phyloP scores from a whole-genome alignment of 345 rosid genomes.

The Camelina sativa region DNA sequence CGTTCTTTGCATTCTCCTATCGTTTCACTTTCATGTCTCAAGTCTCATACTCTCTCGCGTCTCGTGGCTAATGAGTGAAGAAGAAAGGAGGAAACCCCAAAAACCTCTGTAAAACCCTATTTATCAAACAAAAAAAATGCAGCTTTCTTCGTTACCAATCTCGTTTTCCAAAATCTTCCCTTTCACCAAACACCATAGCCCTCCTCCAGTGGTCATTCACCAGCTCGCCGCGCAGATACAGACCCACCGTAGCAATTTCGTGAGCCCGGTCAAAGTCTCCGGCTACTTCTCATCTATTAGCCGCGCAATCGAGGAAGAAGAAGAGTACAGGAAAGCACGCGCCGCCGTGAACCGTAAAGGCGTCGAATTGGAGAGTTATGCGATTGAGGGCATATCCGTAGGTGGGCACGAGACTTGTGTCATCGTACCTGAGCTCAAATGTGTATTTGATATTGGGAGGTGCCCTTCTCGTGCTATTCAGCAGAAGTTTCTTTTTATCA shows the following conservation, averaged over 20 bases:
- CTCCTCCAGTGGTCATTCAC: conserved; percentile 33
- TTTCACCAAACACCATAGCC: conserved; percentile 14
- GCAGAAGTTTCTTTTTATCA: conserved; percentile 88
- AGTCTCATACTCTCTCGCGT: not conserved
- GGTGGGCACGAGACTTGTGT: conserved; percentile 93
- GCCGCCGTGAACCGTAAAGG: conserved; percentile 76
- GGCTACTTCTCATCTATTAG: conserved; percentile 68
- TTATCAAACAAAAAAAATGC: conserved; percentile 36
- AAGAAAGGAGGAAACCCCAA: not conserved
- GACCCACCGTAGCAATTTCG: conserved; percentile 29
- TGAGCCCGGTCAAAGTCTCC: conserved; percentile 49
- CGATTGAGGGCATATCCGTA: conserved; percentile 78
- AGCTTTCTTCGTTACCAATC: conserved; percentile 31
- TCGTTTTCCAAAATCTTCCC: conserved; percentile 32
- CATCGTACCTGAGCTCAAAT: conserved; percentile 87
- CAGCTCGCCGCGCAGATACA: conserved; percentile 29
- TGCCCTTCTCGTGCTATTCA: conserved; percentile 90
- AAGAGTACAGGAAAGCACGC: conserved; percentile 87
- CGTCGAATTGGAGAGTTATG: conserved; percentile 75
- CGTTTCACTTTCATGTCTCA: not conserved
- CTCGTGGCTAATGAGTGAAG: not conserved
- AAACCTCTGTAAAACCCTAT: conserved; percentile 32
- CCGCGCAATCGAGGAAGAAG: conserved; percentile 82
- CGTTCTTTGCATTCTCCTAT: not conserved
- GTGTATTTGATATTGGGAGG: conserved; percentile 91